Percentiles rank a stretch among this genome's conserved stretches.
These are phyloP conservation scores for Crithidia sp. DNA, from an alignment of 208 protist genomes.

Conservation along the genomic window DNA sequence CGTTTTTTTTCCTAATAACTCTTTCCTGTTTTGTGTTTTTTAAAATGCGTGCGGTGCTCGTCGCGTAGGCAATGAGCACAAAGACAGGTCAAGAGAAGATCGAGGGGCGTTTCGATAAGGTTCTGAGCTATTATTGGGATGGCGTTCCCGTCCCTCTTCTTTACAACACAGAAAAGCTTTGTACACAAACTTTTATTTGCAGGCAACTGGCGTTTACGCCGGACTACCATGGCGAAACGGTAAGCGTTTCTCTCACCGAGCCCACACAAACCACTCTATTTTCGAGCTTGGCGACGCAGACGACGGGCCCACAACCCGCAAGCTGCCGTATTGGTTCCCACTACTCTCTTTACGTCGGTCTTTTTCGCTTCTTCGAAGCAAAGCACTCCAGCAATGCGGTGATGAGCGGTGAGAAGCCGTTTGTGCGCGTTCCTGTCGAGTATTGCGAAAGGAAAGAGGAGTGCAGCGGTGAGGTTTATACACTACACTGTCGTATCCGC, in stretches of 20 bases:
- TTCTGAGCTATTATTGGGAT: constrained; percentile 85
- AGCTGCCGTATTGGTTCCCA: constrained; percentile 86
- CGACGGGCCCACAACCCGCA: constrained; percentile 29
- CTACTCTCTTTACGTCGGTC: constrained; percentile 83
- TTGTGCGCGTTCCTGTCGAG: constrained; percentile 65
- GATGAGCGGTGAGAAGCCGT: neutral
- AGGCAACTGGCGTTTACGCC: constrained; percentile 67
- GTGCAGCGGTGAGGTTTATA: constrained; percentile 23
- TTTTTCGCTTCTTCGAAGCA: constrained; percentile 53
- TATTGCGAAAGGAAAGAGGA: constrained; percentile 50
- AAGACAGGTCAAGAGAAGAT: constrained; percentile 52
- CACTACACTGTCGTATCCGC: constrained; percentile 46
- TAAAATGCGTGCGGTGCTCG: neutral
- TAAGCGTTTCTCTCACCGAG: constrained; percentile 32
- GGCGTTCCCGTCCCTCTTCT: constrained; percentile 81
- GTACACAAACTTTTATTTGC: constrained; percentile 63
- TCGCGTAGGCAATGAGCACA: constrained; percentile 40
- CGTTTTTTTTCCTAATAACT: neutral
- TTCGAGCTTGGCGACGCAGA: constrained; percentile 37
- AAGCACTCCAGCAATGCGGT: neutral
- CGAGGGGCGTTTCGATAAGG: constrained; percentile 77
- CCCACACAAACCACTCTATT: constrained; percentile 38
- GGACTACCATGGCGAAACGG: constrained; percentile 75
- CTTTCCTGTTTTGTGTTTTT: constrained; percentile 29
- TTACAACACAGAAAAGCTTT: constrained; percentile 25